Conservation (phyloP, 2,329 filamentous ascomycete genomes). For the Dactylellina parvicollis region DNA sequence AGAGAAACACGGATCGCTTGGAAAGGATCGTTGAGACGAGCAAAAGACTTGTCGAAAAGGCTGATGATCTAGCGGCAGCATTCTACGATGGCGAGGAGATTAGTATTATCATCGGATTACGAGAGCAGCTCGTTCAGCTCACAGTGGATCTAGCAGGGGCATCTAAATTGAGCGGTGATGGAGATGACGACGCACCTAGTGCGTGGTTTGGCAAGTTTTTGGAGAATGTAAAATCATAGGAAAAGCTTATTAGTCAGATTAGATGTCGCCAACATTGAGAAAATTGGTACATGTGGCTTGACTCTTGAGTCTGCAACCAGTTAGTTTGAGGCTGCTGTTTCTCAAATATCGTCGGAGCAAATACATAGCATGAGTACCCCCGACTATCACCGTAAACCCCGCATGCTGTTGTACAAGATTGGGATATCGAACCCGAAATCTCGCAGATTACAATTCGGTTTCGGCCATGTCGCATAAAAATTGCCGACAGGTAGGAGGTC, state of each 20-base stretch:
- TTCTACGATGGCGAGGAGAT: slow-evolving; percentile 47
- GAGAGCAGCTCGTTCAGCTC: slow-evolving; percentile 23
- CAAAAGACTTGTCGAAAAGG: slow-evolving; percentile 32
- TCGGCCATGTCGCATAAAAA: neutral
- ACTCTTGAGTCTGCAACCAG: neutral
- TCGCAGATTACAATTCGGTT: neutral
- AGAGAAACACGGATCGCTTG: slow-evolving; percentile 29
- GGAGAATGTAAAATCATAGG: slow-evolving; percentile 31
- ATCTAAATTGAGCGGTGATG: slow-evolving; percentile 16
- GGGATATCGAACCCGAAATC: neutral
- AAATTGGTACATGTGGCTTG: neutral
- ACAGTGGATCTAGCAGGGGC: slow-evolving; percentile 29
- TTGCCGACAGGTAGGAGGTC: slow-evolving; percentile 3
- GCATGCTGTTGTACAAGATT: no score
- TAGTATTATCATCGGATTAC: slow-evolving; percentile 9
- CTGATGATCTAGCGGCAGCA: slow-evolving; percentile 36
- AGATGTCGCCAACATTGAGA: neutral
- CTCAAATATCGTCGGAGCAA: no score
- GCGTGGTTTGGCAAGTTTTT: slow-evolving; percentile 51
- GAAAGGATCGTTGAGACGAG: slow-evolving; percentile 35
- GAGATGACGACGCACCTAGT: slow-evolving; percentile 31
- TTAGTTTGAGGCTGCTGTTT: neutral
- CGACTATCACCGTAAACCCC: no score
- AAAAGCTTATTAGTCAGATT: neutral
- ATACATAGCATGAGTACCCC: no score